Base-by-base conservation (phyloP, 306 rosid species). In the Prunus kanzakura region DNA sequence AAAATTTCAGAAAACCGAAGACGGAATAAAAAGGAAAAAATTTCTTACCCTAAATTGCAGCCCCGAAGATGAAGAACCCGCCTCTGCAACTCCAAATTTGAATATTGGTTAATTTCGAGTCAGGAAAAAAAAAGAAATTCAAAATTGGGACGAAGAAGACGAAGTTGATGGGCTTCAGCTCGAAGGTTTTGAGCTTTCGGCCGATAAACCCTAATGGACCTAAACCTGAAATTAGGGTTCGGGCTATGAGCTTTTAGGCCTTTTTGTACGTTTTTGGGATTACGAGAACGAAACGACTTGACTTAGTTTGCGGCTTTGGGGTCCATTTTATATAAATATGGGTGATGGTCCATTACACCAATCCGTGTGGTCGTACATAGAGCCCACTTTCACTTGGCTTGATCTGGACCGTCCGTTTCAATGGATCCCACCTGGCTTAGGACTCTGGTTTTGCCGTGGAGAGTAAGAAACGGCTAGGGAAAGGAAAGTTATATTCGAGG, bases 141-240 rank as follows among this genome's bases (percentile, higher is more conserved):
- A 73, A 68, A 74, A 58, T 14, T n/a, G 54, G 41, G 76, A 72
- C 80, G 80, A 61, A n/a, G 86, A 73, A 62, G 84, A 72, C 76
- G 82, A 76, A 63, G 88, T 79, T 78, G 76, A 79, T 79, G 88
- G 88, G 88, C 88, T 84, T 78, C 82, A 47, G 74, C 12, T 55
- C 9, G 32, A 62, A 75, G 75, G 78, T 71, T 78, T 57, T 22
- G 77, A 78, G 73, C 78, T 79, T 79, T 81, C 66, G 75, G 68
- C 74, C 73, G 78, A 71, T 60, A 81, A 82, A 79, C 86, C 86
- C 88, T 85, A 82, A 82, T 82, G 88, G 88, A 85, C 86, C 84
- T 50, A 20, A 74, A 58, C 76, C 76, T 25, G n/a, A 19, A 71
- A 65, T 45, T 71, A n/a, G 80, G 73, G 77, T 64, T 65, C 72